phyloP scores from a whole-genome alignment of 345 rosid species.

The Turritis glabra region DNA sequence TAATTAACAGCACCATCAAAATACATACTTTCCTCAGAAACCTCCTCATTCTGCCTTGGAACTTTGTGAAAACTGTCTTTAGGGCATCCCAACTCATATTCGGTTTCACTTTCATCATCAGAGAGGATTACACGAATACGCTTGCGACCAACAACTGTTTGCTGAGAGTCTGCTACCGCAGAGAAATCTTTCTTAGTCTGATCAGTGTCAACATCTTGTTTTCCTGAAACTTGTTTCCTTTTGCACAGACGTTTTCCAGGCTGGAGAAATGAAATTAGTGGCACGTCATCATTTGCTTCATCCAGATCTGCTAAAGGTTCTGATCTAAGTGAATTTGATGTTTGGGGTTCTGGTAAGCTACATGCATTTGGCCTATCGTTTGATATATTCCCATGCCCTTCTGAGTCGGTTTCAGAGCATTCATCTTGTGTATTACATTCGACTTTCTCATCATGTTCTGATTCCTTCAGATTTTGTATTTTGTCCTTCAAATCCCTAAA shows the following conservation, averaged over 20 bases:
- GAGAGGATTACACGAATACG: slow-evolving; percentile 72
- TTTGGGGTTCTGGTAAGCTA: slow-evolving; percentile 42
- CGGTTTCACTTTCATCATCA: slow-evolving; percentile 78
- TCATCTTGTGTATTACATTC: slow-evolving; percentile 45
- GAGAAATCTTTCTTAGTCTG: slow-evolving; percentile 41
- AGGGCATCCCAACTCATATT: slow-evolving; percentile 43
- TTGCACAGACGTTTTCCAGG: slow-evolving; percentile 44
- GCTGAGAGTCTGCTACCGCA: slow-evolving; percentile 46
- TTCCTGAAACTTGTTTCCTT: slow-evolving; percentile 38
- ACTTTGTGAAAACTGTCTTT: slow-evolving; percentile 33
- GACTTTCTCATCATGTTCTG: slow-evolving; percentile 41
- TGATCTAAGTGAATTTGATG: slow-evolving; percentile 43
- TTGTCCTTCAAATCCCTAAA: slow-evolving; percentile 69
- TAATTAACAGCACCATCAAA: slow-evolving; percentile 42
- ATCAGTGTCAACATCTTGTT: slow-evolving; percentile 36
- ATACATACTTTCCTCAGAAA: slow-evolving; percentile 58
- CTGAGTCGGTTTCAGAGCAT: slow-evolving; percentile 93
- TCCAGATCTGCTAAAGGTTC: slow-evolving; percentile 41
- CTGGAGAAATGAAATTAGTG: slow-evolving; percentile 60
- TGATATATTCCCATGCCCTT: slow-evolving; percentile 52
- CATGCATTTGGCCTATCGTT: slow-evolving; percentile 44
- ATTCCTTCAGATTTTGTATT: slow-evolving; percentile 62
- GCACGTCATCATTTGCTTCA: slow-evolving; percentile 58
- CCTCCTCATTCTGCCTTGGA: slow-evolving; percentile 43
- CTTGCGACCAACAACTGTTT: slow-evolving; percentile 62